phyloP scores from a whole-genome alignment of 345 rosid genomes.

The Salix suchowensis region DNA sequence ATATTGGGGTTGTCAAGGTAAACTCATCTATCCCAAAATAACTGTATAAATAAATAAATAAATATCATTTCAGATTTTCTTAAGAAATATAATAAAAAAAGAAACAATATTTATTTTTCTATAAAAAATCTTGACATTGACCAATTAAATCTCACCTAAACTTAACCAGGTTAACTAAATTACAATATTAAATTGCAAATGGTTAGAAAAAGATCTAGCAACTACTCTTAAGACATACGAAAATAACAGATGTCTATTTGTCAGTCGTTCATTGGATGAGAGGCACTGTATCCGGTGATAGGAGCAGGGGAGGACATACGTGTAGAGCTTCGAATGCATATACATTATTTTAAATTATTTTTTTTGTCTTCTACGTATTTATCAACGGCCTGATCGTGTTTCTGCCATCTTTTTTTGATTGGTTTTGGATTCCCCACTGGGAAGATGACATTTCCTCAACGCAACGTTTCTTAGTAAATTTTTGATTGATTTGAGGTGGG shows the following conservation, averaged over 20 bases:
- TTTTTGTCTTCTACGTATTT: not conserved
- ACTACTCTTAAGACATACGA: too few species aligned
- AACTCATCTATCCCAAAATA: too few species aligned
- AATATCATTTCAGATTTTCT: too few species aligned
- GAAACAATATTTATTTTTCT: too few species aligned
- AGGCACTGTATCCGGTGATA: not conserved
- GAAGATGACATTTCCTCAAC: conserved; percentile 27
- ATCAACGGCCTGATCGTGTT: not conserved
- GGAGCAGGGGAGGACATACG: not conserved
- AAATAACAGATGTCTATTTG: not conserved
- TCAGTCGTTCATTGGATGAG: not conserved
- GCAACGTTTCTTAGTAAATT: conserved; percentile 7
- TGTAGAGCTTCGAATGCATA: conserved; percentile 11
- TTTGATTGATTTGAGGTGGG: conserved; percentile 7
- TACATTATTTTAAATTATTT: not conserved
- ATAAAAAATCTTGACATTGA: too few species aligned
- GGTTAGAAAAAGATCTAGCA: too few species aligned
- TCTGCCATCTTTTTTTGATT: not conserved
- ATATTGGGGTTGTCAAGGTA: too few species aligned
- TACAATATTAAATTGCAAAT: too few species aligned
- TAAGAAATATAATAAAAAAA: too few species aligned
- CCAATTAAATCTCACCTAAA: too few species aligned
- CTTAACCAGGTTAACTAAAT: too few species aligned
- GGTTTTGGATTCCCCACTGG: conserved; percentile 17
- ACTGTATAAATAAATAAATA: too few species aligned